A percentile compares a stretch with the other conserved stretches of the same genome.
These are phyloP conservation scores for Suhomyces canberraensis DNA, from an alignment of 805 yeast species.

Conservation along the genomic window DNA sequence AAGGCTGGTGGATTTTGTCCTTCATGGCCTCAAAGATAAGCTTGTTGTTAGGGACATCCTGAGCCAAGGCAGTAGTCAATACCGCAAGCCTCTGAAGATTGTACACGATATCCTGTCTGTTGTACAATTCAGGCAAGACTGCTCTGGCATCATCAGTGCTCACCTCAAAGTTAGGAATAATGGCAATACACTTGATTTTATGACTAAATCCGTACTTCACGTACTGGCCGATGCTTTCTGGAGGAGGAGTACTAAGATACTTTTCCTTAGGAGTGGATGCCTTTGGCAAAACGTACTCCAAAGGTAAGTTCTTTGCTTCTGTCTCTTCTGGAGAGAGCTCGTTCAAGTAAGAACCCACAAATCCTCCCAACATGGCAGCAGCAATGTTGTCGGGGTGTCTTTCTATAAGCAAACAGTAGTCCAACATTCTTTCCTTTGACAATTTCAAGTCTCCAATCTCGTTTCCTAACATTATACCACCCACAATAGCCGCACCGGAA, in stretches of 20 bases:
- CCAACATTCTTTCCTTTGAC: slow-evolving; percentile 79
- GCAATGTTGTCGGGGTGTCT: slow-evolving; percentile 98
- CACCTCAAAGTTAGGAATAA: slow-evolving; percentile 92
- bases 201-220: slow-evolving; percentile 80
- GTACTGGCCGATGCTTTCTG: slow-evolving; percentile 81
- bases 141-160: slow-evolving; percentile 89
- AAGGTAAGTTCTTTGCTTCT: slow-evolving; percentile 76
- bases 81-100: slow-evolving; percentile 92
- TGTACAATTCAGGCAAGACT: slow-evolving; percentile 79
- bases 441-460: slow-evolving; percentile 74
- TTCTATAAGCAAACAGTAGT: slow-evolving; percentile 94
- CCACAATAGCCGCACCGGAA: slow-evolving; percentile 97
- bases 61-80: slow-evolving; percentile 87
- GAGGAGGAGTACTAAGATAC: slow-evolving; percentile 50
- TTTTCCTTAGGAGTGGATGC: slow-evolving; percentile 62
- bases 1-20: slow-evolving; percentile 96
- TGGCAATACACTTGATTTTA: slow-evolving; percentile 80
- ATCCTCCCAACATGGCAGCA: slow-evolving; percentile 99
- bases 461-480: slow-evolving; percentile 88
- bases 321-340: slow-evolving; percentile 71
- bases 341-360: slow-evolving; percentile 90
- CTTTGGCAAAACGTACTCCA: slow-evolving; percentile 79
- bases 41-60: slow-evolving; percentile 75
- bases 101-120: slow-evolving; percentile 80
- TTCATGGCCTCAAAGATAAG: slow-evolving; percentile 94